Conservation (phyloP, 2,329 filamentous ascomycete species). For the Alternaria tenuissima region DNA sequence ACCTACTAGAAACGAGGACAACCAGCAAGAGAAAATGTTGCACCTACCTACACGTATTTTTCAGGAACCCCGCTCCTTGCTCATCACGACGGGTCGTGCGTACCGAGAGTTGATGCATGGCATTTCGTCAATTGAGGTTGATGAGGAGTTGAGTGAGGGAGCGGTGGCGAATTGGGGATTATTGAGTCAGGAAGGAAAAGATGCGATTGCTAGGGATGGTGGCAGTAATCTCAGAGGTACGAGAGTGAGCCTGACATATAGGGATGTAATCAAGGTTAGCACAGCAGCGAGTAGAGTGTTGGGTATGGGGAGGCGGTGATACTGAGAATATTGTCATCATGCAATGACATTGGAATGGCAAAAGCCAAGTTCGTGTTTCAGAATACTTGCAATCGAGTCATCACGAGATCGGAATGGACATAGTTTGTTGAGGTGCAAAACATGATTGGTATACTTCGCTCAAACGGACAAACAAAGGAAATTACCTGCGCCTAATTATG, state of each 20-base stretch:
- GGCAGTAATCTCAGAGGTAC: slow-evolving; percentile 67
- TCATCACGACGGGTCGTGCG: slow-evolving; percentile 73
- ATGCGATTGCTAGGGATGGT: slow-evolving; percentile 50
- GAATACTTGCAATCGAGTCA: neutral
- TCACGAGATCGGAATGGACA: neutral
- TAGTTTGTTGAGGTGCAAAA: neutral
- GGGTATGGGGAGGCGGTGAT: slow-evolving; percentile 23
- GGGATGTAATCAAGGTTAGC: slow-evolving; percentile 73
- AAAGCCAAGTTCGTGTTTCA: neutral
- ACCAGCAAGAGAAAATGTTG: slow-evolving; percentile 7
- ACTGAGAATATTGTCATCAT: neutral
- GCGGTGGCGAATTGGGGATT: slow-evolving; percentile 75
- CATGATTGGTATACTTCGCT: neutral
- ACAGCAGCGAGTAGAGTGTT: slow-evolving; percentile 43
- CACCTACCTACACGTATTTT: slow-evolving; percentile 64
- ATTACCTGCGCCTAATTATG: neutral
- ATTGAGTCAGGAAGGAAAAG: slow-evolving; percentile 58
- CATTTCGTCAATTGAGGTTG: slow-evolving; percentile 70
- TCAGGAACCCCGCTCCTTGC: slow-evolving; percentile 82
- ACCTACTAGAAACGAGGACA: neutral
- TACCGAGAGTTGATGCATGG: slow-evolving; percentile 79
- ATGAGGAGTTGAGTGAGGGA: slow-evolving; percentile 67
- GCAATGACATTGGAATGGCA: neutral
- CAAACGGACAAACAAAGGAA: neutral
- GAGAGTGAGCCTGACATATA: slow-evolving; percentile 79